These are phyloP conservation scores for Boletus rufocinnamomeus DNA, from an alignment of 768 basidiomycete species.

Conservation along the genomic window DNA sequence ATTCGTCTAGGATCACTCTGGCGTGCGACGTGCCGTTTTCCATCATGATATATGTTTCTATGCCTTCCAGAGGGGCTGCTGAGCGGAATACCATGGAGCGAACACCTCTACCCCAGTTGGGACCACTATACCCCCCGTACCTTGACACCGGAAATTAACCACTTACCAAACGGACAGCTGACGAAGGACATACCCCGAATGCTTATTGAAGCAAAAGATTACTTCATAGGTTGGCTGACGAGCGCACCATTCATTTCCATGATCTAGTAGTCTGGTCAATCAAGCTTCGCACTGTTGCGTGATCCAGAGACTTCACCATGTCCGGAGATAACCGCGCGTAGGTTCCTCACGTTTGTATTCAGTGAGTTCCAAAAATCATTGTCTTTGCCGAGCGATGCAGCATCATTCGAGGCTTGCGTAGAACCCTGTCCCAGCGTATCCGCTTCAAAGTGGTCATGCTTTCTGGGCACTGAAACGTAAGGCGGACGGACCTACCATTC, in stretches of 20 bases:
- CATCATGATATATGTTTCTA: conserved; percentile 67
- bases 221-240: conserved; percentile 61
- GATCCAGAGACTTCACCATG: conserved; percentile 49
- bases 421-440: conserved; percentile 57
- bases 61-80: conserved; percentile 42
- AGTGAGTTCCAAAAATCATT: conserved; percentile 63
- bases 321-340: conserved; percentile 69
- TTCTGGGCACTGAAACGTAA: neutral
- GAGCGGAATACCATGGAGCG: conserved; percentile 63
- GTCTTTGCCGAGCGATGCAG: conserved; percentile 47
- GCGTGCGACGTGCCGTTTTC: conserved; percentile 61
- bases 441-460: conserved; percentile 37
- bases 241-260: conserved; percentile 80
- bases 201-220: conserved; percentile 76
- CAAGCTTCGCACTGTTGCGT: neutral
- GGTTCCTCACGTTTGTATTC: conserved; percentile 58
- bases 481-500: conserved; percentile 35
- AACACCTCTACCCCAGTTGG: conserved; percentile 64
- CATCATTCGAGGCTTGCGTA: conserved; percentile 53
- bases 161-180: neutral
- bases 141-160: conserved; percentile 33
- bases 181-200: conserved; percentile 55
- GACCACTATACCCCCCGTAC: conserved; percentile 60
- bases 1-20: conserved; percentile 48
- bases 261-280: conserved; percentile 45